Conservation (phyloP, 306 rosid species). For the Lathyrus aphaca region DNA sequence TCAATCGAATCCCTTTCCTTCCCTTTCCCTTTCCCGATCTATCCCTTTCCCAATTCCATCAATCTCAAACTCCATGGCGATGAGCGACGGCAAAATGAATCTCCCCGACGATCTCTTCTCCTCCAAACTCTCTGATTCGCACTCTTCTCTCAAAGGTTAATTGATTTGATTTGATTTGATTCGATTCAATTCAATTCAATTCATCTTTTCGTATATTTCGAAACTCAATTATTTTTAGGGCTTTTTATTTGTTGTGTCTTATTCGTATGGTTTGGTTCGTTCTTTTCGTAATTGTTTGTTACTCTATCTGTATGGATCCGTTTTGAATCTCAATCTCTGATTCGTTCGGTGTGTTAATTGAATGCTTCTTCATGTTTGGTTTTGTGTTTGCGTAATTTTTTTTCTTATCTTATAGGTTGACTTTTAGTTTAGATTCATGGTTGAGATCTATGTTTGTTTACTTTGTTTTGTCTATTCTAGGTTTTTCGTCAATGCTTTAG, state of each 20-base stretch:
- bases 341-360: constrained; percentile 36
- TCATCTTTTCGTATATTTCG: background rate
- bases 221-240: constrained; percentile 34
- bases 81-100: constrained; percentile 58
- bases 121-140: constrained; percentile 50
- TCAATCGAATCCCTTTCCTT: background rate
- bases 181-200: too few relatives aligned
- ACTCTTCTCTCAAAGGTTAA: constrained; percentile 51
- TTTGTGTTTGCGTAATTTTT: background rate
- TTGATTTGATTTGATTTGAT: background rate
- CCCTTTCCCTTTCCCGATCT: constrained; percentile 4
- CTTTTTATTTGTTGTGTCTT: background rate
- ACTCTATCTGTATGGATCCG: constrained; percentile 43
- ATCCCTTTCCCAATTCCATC: constrained; percentile 15
- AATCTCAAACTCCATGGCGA: constrained; percentile 42
- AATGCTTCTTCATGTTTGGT: constrained; percentile 26
- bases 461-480: background rate
- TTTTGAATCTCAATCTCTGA: constrained; percentile 39
- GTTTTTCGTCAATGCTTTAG: constrained; percentile 25
- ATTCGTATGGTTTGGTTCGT: background rate
- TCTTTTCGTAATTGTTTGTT: constrained; percentile 25
- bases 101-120: constrained; percentile 67
- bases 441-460: constrained; percentile 33
- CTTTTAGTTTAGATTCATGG: constrained; percentile 42
- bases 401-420: constrained; percentile 31